Conservation (phyloP, 768 basidiomycete species). For the Boletus rubropictus region DNA sequence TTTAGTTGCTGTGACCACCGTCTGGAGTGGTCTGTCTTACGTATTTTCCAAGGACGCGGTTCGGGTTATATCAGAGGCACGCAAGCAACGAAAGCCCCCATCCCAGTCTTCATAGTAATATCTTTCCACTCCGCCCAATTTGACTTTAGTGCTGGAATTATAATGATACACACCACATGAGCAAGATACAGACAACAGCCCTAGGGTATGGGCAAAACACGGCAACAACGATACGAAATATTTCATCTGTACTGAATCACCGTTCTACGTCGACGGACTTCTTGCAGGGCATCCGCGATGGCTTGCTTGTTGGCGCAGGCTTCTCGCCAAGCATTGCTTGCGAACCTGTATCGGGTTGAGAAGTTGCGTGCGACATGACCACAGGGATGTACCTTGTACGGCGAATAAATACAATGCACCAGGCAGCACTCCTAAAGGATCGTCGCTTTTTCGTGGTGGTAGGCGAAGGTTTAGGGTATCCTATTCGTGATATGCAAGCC, state of each 20-base stretch:
- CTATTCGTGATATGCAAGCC: slow-evolving; percentile 70
- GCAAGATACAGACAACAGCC: slow-evolving; percentile 19
- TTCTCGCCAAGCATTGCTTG: slow-evolving; percentile 58
- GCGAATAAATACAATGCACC: slow-evolving; percentile 58
- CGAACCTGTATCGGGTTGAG: slow-evolving; percentile 39
- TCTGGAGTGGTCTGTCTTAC: slow-evolving; percentile 88
- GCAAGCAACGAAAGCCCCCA: slow-evolving; percentile 27
- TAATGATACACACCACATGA: slow-evolving; percentile 17
- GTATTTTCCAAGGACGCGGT: slow-evolving; percentile 72
- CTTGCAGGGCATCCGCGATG: slow-evolving; percentile 60
- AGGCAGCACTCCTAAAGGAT: slow-evolving; percentile 52
- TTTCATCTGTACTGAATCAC: slow-evolving; percentile 11
- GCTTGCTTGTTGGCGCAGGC: slow-evolving; percentile 57
- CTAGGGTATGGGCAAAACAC: neutral
- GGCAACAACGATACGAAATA: neutral
- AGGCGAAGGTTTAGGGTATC: slow-evolving; percentile 49
- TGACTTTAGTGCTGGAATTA: slow-evolving; percentile 4
- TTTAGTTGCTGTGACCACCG: slow-evolving; percentile 83
- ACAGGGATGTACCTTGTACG: slow-evolving; percentile 51
- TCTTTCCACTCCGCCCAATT: neutral
- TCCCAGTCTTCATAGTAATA: slow-evolving; percentile 13
- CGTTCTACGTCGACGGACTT: slow-evolving; percentile 54
- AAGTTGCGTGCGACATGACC: neutral
- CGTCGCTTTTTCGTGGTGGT: slow-evolving; percentile 36
- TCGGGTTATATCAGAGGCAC: slow-evolving; percentile 44